Base-by-base conservation (phyloP, 495 filamentous ascomycete species). In the Neurospora sp. region DNA sequence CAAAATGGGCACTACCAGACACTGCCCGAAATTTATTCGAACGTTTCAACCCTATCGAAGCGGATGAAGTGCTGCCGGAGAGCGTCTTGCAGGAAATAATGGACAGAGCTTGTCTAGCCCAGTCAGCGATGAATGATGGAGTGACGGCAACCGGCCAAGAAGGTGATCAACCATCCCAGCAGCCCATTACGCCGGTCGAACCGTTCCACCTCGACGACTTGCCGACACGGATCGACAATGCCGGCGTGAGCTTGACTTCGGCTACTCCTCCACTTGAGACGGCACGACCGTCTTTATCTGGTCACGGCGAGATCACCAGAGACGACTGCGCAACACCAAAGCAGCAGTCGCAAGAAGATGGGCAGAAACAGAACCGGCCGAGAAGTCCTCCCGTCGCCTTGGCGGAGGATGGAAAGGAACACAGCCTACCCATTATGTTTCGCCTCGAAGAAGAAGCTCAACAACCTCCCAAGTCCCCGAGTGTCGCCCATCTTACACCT, bases 21-120 rank as follows among this genome's bases (percentile, higher is more conserved):
- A 87, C 85, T 73, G 83, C 87, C 72, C 83, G 82, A 20, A 85
- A 85, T 69, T 72, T 86, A 2, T 82, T 87, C 70, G 82, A 77
- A 37, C 77, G 82, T 23, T 87, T 88, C 72, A 78, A 82, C 62
- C 79, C 80, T 27, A 78, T 84, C 35, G 85, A 88, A 72, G 86
- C 79, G 10, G 85, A 88, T 70, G 86, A 88, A 78, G 86, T 87
- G 84, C 82, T 88, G 10, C 78, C 80, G 39, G 78, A 81, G 73
- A 81, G 79, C 73, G 85, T 81, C 14, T 79, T 84, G 48, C 76
- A 78, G 37, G 82, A 85, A 71, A 82, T 86, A 7, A 76, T 79
- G 76, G 81, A 80, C 73, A 74, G 82, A 69, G 77, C 81, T 73
- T 81, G 69, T 40, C 70, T 66, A 37, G 54, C 71, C 18, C 74